Percentiles rank a stretch among this genome's conserved stretches.
Conservation (phyloP, 1,139 yeast species). For the Saccharomyces pastorianus region DNA sequence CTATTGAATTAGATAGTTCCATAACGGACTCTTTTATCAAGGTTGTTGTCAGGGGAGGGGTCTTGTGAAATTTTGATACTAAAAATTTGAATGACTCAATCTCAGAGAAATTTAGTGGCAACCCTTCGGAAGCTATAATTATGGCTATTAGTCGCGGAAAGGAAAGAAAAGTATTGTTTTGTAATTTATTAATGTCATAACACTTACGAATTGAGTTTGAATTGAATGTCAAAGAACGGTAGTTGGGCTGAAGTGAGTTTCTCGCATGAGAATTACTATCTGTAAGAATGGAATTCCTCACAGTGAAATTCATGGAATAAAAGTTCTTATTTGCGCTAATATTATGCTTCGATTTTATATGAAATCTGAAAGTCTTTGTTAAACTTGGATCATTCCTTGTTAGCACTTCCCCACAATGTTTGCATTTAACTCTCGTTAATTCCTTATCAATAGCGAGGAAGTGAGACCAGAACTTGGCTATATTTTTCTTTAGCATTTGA, state of each 20-base stretch:
- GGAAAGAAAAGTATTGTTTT: background rate
- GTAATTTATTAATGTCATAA: background rate
- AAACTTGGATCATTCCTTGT: slow-evolving; percentile 1
- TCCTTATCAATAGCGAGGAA: slow-evolving; percentile 7
- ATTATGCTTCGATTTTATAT: slow-evolving; percentile 10
- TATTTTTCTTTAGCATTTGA: slow-evolving; percentile 10
- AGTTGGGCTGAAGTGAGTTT: background rate
- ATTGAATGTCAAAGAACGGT: background rate
- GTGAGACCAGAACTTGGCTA: slow-evolving; percentile 14
- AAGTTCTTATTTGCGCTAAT: slow-evolving; percentile 8
- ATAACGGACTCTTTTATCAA: background rate
- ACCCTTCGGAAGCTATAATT: background rate
- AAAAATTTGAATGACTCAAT: background rate
- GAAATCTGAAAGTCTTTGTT: slow-evolving; percentile 9
- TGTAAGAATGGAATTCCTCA: background rate
- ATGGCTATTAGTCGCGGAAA: background rate
- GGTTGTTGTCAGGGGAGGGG: background rate
- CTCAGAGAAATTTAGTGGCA: background rate
- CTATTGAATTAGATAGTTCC: slow-evolving; percentile 2
- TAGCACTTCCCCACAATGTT: slow-evolving; percentile 14
- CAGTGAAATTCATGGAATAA: slow-evolving; percentile 1
- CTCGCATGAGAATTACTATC: background rate
- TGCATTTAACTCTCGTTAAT: slow-evolving; percentile 11
- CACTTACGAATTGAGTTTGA: background rate
- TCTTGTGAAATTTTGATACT: background rate